Conservation (phyloP, 176 grass and related monocot genomes). For the Paspalum notatum region DNA sequence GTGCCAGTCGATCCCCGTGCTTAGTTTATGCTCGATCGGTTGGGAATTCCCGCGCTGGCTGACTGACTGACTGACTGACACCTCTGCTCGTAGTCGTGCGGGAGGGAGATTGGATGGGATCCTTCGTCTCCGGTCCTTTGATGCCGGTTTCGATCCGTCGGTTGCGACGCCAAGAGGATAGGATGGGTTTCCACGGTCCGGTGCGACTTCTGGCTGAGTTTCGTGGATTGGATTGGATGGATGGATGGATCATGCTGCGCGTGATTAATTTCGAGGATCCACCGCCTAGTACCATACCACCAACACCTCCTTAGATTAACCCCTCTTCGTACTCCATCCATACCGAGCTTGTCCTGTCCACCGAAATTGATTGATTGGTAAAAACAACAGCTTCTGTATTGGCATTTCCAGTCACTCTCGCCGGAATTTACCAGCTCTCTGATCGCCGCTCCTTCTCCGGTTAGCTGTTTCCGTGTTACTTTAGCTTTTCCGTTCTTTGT, state of each 20-base stretch:
- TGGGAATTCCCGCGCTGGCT: background rate
- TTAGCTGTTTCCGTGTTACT: background rate
- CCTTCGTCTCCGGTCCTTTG: background rate
- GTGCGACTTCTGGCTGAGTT: background rate
- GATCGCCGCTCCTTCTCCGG: background rate
- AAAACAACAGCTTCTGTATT: slow-evolving; percentile 11
- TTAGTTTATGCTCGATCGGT: background rate
- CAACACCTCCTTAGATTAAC: background rate
- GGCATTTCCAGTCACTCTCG: background rate
- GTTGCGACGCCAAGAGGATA: background rate
- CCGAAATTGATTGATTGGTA: slow-evolving; percentile 1
- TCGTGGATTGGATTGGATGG: background rate
- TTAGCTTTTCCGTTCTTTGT: slow-evolving; percentile 1
- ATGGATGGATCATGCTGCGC: background rate
- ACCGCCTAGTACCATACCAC: background rate
- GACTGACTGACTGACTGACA: too few species aligned
- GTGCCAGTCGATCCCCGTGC: background rate
- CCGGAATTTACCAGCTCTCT: slow-evolving; percentile 8
- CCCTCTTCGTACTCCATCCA: background rate
- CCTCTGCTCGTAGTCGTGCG: background rate
- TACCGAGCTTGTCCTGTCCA: background rate
- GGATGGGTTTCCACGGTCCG: background rate
- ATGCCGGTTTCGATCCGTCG: background rate
- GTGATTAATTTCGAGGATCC: background rate
- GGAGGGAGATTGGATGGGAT: background rate